Base-by-base conservation (phyloP, 2,329 filamentous ascomycete genomes). In the Sporothrix pseudoabietina region DNA sequence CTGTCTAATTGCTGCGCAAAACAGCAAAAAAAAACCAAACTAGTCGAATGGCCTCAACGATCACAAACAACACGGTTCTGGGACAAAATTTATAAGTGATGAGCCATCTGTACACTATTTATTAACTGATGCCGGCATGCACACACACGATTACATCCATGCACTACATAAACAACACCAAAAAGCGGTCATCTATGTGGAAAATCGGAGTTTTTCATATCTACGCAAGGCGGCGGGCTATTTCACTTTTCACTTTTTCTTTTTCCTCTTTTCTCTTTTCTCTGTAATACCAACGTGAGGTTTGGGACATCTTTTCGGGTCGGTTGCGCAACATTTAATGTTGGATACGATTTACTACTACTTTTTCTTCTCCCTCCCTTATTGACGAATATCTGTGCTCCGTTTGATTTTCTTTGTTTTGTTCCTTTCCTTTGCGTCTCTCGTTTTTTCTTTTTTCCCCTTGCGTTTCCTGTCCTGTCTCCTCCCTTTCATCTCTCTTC, bases 291-390 rank as follows among this genome's bases (percentile, higher is more conserved):
- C 49, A 69, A 41, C 32, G 32, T 55, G 49, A 55, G 66, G 66
- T 26, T 55, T 54, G 66, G 63, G 61, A 47, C 63, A 55, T 55
- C 41, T 52, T 69, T 35, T 61, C 35, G 66, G 49, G 32, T 69
- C 49, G 32, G 49, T 39, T 35, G 30, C 32, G 47, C 26, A 41
- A 26, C 49, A 54, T 22, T 41, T 41, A 41, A 32, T 69, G 66
- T 69, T 69, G 66, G 49, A 55, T 55, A 69, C 32, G 47, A 66
- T 66, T 66, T 66, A 47, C 61, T 66, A 30, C 61, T 30, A 47
- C 39, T 66, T 65, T 41, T 47, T 49, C 44, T 49, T 49, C 44
- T 49, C 19, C 44, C 19, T 49, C 44, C 14, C 32, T 61, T 41
- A 49, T 49, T 49, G 44, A 49, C 44, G 44, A 49, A 49, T 49